Evolutionary conservation across 345 rosid genomes (phyloP), one percentile per base, ranked within the genome.

Genomic region (Boechera stricta): DNA sequence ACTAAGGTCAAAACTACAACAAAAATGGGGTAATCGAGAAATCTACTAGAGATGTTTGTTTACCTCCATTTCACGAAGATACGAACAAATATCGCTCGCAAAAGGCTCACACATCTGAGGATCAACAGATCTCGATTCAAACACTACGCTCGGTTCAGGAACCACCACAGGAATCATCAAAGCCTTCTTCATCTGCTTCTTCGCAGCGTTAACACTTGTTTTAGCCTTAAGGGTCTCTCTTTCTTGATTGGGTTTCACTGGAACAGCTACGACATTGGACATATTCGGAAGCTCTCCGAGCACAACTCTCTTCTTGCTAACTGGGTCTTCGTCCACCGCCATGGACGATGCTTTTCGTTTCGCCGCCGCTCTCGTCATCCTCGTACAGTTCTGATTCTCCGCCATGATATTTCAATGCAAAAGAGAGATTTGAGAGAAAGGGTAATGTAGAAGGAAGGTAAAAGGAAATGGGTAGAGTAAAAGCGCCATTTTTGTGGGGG

Each of bases 71-170:
- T 67, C 66, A 58, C 78, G 65, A 18, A 75, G 66, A 66, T 75
- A 75, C 1, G 71, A n/a, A 26, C 32, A 44, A n/a, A 75, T 75
- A 62, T 75, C 73, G n/a, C 0, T 36, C 6, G 13, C 78, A 66
- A 44, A 75, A 66, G 78, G 73, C 26, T 53, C 73, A 75, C 73
- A 75, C 66, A 75, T 66, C 78, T 66, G 78, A 35, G 78, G 73
- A 67, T 75, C 78, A 56, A n/a, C 78, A 65, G 72, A 75, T 65
- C 73, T 6, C 28, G 78, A 56, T 9, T 66, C 73, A 29, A 55
- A 26, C 1, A 11, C 67, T 0, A 8, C 5, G 5, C 36, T 56
- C 15, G 48, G 39, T 33, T n/a, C 12, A 48, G 2, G 2, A 59
- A 45, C 29, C 44, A 39, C 3, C 44, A 31, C 29, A 4, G 63